Percentiles rank a stretch among this genome's conserved stretches.
These are phyloP conservation scores for Penstemon barbatus DNA, from an alignment of 257 asterid genomes.

Conservation along the genomic window DNA sequence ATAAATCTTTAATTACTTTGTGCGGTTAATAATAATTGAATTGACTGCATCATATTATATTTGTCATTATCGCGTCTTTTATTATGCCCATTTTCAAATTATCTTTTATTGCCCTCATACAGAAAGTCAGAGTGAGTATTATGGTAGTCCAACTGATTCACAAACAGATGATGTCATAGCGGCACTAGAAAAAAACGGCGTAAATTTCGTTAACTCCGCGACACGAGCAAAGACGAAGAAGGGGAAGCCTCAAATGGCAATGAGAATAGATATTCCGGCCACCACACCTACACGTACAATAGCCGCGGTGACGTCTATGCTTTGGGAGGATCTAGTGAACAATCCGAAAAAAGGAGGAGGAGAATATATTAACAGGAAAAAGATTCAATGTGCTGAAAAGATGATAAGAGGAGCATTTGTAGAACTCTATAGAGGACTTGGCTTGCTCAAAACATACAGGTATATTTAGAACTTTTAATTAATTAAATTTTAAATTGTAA, in stretches of 20 bases:
- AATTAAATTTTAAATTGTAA: not conserved
- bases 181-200: constrained; percentile 67
- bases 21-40: no score
- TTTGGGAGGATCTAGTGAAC: constrained; percentile 79
- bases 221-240: constrained; percentile 46
- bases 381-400: constrained; percentile 86
- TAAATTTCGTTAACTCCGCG: constrained; percentile 56
- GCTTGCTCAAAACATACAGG: constrained; percentile 86
- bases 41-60: no score
- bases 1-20: no score
- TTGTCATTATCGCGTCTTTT: no score
- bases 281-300: constrained; percentile 80
- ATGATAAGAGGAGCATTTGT: constrained; percentile 94
- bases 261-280: constrained; percentile 82
- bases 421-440: constrained; percentile 88
- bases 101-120: constrained; percentile 9
- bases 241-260: constrained; percentile 59
- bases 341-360: constrained; percentile 69
- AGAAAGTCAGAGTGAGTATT: constrained; percentile 58
- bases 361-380: constrained; percentile 57
- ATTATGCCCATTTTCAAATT: no score
- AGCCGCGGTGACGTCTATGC: constrained; percentile 72
- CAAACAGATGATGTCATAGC: constrained; percentile 59
- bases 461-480: not conserved
- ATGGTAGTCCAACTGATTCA: constrained; percentile 43